phyloP scores from a whole-genome alignment of 805 yeast species.

The Barnettozyma botsteinii region DNA sequence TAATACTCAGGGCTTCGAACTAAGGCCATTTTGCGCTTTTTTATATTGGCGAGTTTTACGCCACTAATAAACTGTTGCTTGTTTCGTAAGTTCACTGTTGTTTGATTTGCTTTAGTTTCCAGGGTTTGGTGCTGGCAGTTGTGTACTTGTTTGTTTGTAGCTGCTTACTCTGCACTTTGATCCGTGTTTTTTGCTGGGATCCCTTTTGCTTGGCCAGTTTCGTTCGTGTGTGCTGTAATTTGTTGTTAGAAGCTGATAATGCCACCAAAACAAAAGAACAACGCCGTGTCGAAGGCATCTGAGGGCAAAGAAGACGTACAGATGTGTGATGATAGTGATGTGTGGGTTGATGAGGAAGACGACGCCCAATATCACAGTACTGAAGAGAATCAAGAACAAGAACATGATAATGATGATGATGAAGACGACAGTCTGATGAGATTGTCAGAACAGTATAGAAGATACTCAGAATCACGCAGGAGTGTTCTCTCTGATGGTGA shows the following conservation, averaged over 20 bases:
- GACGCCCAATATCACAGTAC: conserved; percentile 4
- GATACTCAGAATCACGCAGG: conserved; percentile 26
- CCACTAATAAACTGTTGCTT: too few species aligned
- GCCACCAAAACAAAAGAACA: conserved; percentile 6
- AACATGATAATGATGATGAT: conserved; percentile 26
- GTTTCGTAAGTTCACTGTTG: too few species aligned
- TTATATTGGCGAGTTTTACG: not conserved
- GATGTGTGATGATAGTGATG: conserved; percentile 4
- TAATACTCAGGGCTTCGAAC: too few species aligned
- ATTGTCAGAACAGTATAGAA: conserved; percentile 35
- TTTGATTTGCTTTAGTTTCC: too few species aligned
- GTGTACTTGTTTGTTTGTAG: too few species aligned
- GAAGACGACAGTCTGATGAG: conserved; percentile 30
- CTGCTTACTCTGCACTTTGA: too few species aligned
- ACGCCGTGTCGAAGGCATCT: not conserved
- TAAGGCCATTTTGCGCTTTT: too few species aligned
- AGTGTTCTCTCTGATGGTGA: conserved; percentile 21
- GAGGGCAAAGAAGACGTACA: conserved; percentile 6
- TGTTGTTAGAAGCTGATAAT: not conserved
- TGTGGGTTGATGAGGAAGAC: conserved; percentile 22
- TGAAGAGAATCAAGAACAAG: conserved; percentile 10
- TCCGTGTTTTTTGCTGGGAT: too few species aligned
- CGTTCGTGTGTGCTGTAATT: not conserved
- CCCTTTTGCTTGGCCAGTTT: too few species aligned
- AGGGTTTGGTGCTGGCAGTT: too few species aligned